Conservation (phyloP, 257 asterid species). For the Salvia hispanica region DNA sequence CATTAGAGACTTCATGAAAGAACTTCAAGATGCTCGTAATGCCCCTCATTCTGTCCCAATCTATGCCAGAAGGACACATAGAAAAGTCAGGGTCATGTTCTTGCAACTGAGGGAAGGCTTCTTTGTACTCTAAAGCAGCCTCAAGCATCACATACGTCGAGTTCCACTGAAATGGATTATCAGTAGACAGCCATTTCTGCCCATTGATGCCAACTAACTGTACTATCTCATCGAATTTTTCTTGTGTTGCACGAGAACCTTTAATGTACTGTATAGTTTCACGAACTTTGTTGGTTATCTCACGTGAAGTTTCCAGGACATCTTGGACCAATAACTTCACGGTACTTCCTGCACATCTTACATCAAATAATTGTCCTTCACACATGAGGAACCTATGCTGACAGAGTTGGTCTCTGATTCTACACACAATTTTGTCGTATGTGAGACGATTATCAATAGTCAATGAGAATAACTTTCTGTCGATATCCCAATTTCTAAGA, state of each 20-base stretch:
- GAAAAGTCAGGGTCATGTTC: constrained; percentile 66
- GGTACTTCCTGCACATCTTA: constrained; percentile 83
- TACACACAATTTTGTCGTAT: constrained; percentile 62
- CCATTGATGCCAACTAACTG: constrained; percentile 57
- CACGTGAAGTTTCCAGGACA: constrained; percentile 62
- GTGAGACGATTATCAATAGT: constrained; percentile 59
- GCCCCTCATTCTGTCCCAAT: constrained; percentile 79
- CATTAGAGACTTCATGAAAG: constrained; percentile 74
- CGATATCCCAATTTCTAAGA: constrained; percentile 80
- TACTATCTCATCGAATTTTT: constrained; percentile 75
- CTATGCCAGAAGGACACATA: constrained; percentile 56
- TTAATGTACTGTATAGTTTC: constrained; percentile 66
- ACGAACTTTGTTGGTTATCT: constrained; percentile 67
- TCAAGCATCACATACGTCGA: constrained; percentile 85
- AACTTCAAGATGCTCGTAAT: constrained; percentile 68
- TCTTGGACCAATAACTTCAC: constrained; percentile 79
- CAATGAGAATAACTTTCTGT: constrained; percentile 77
- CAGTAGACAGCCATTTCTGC: constrained; percentile 54
- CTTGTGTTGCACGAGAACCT: constrained; percentile 63
- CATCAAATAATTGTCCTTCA: constrained; percentile 88
- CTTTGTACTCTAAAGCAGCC: constrained; percentile 70
- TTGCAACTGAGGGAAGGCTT: constrained; percentile 69
- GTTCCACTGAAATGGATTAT: constrained; percentile 74
- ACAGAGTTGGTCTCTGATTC: constrained; percentile 75
- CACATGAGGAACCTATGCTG: constrained; percentile 78